Evolutionary conservation across 2,329 filamentous ascomycete genomes (phyloP), one percentile per base, ranked within the genome.

Genomic region (Talaromyces amestolkiae): DNA sequence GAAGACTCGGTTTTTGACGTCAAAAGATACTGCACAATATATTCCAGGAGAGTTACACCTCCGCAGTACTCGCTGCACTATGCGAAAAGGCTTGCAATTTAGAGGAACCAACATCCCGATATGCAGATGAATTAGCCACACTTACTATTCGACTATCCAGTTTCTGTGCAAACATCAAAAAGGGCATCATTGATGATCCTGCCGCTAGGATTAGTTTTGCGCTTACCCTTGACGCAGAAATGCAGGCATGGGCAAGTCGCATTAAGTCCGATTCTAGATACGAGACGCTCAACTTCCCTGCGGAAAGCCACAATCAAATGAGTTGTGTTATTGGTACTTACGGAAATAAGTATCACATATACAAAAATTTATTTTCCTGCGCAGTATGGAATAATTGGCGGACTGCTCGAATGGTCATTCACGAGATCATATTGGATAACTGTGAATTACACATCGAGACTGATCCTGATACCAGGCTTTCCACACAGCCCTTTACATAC

Each of bases 311-410:
- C 10, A 61, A 58, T 11, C 53, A 33, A 3, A 66, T 65, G n/a
- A 59, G 37, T 9, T n/a, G 10, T 51, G 33, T 54, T 8, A 24
- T 10, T 15, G 58, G 58, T 10, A 53, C 66, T n/a, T 68, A 63
- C 41, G 67, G 65, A 6, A 58, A 65, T 10, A 58, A n/a, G 10
- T 67, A 68, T 10, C 65, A 68, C 35, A 27, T 65, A 4, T 67
- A 67, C 47, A 39, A 53, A 17, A 53, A 62, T 51, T 41, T 68
- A 27, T 58, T 41, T 15, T 45, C 61, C 17, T 65, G 65, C 33
- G 39, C 19, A 24, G 22, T 67, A 43, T 68, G 67, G 67, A 68
- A 65, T 17, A 67, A 68, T 22, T 65, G 60, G 53, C 65, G 67
- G 17, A 22, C 58, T 1, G 59, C 58, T 1, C 65, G 67, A 22